phyloP scores from a whole-genome alignment of 1,284 basidiomycete genomes.

The Tetrapyrgos nigripes region DNA sequence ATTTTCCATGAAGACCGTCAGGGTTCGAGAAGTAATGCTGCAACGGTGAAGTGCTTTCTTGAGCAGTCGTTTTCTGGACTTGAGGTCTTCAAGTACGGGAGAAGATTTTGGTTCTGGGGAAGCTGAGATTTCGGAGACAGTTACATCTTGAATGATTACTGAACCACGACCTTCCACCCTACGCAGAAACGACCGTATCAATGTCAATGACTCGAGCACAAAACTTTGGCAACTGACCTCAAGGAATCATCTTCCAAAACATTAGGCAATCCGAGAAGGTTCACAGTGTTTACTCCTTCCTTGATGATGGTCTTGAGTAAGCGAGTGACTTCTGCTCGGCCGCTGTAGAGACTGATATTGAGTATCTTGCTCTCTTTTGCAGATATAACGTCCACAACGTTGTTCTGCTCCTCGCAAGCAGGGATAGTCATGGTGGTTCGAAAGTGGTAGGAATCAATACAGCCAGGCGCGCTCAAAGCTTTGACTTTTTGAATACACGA shows the following conservation, averaged over 20 bases:
- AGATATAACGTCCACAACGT: conserved; percentile 22
- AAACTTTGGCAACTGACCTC: conserved; percentile 23
- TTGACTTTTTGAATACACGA: too few species aligned
- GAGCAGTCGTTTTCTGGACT: conserved; percentile 8
- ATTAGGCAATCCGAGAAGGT: conserved; percentile 29
- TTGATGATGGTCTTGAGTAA: conserved; percentile 30
- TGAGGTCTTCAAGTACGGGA: conserved; percentile 26
- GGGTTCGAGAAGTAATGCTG: background rate
- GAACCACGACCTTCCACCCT: conserved; percentile 42
- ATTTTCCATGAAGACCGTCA: background rate
- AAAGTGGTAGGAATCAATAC: background rate
- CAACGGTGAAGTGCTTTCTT: conserved; percentile 15
- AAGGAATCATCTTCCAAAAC: conserved; percentile 32
- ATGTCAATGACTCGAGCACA: too few species aligned
- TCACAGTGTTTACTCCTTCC: conserved; percentile 33
- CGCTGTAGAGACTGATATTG: conserved; percentile 33
- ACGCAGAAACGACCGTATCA: background rate
- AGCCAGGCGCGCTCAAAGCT: too few species aligned
- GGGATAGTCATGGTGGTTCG: background rate
- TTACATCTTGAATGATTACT: conserved; percentile 43
- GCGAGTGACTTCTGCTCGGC: conserved; percentile 36
- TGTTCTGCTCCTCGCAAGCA: too few species aligned
- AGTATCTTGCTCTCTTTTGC: conserved; percentile 31
- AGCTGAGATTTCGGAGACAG: conserved; percentile 25
- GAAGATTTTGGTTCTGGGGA: conserved; percentile 19